Base-by-base conservation (phyloP, 768 basidiomycete species). In the Suillus lakei region DNA sequence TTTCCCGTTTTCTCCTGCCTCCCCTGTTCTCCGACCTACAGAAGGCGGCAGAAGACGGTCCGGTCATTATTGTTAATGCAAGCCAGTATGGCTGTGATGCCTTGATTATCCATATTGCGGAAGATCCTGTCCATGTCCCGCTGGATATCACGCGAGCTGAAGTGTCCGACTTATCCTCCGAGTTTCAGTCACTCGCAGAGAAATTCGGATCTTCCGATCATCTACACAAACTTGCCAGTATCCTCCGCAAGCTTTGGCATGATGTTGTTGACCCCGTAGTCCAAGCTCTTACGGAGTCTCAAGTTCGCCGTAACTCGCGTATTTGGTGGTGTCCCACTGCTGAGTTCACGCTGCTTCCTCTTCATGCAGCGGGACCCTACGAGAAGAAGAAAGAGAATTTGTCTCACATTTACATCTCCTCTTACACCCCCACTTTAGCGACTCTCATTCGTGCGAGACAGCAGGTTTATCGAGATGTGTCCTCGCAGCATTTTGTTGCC, bases 341-440 rank as follows among this genome's bases (percentile, higher is more conserved):
- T 1, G 66, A 56, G 15, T 77, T 83, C 66, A 30, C 78, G 3
- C 76, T 77, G 23, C 66, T 83, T 59, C 82, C 81, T 2, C 69
- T 83, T 10, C 82, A 83, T 32, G 81, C 80, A 9, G 81, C 82
- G 36, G 74, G 79, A 12, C 71, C 71, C 2, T 81, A 81, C 44
- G 48, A 62, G 32, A 58, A 26, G 21, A 55, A 62, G 54, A 66
- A 46, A 4, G 56, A 63, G 0, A 34, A 38, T 7, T 21, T 72
- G 21, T 61, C 68, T 16, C 63, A 72, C 6, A 8, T 53, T 23
- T 76, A 73, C 48, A 44, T 75, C 15, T 71, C 72, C 28, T 76
- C 74, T 39, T 76, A 76, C 54, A 75, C 72, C 2, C 73, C 70
- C 1, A 73, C 74, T 0, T 67, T 76, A 32, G 61, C 70, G 13